These are phyloP conservation scores for Brassica cretica DNA, from an alignment of 345 rosid species.

Conservation along the genomic window DNA sequence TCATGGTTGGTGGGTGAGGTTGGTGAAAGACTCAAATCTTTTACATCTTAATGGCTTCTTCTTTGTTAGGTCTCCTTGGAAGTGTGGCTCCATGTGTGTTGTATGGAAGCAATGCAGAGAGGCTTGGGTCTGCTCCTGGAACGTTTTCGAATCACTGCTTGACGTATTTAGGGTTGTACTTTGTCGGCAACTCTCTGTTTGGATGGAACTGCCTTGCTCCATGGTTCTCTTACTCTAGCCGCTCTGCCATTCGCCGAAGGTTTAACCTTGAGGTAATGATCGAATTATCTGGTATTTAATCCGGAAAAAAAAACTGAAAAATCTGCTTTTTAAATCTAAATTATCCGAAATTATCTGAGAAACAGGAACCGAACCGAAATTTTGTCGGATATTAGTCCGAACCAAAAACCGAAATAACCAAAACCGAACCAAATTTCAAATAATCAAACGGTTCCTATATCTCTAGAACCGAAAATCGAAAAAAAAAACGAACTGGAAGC, in stretches of 20 bases:
- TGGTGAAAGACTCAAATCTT: neutral
- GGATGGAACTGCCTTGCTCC: conserved; percentile 90
- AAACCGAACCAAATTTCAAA: too few relatives aligned
- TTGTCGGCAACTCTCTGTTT: conserved; percentile 61
- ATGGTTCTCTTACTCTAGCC: conserved; percentile 73
- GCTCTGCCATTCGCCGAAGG: conserved; percentile 72
- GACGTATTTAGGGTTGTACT: conserved; percentile 68
- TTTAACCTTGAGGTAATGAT: conserved; percentile 79
- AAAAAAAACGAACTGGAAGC: too few relatives aligned
- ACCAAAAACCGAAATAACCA: too few relatives aligned
- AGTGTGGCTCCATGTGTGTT: conserved; percentile 83
- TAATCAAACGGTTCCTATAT: too few relatives aligned
- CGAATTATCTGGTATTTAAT: too few relatives aligned
- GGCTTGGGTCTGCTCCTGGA: conserved; percentile 74
- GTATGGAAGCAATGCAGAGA: conserved; percentile 86
- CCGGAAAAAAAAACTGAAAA: too few relatives aligned
- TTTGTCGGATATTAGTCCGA: too few relatives aligned
- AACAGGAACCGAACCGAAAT: too few relatives aligned
- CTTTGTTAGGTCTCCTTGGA: conserved; percentile 77
- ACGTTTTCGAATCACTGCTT: conserved; percentile 81
- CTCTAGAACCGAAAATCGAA: too few relatives aligned
- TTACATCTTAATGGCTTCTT: neutral
- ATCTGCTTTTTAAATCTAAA: too few relatives aligned
- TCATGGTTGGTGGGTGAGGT: neutral
- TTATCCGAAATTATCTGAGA: too few relatives aligned